These are phyloP conservation scores for Neopestalotiopsis clavispora DNA, from an alignment of 2,329 filamentous ascomycete genomes.

Conservation along the genomic window DNA sequence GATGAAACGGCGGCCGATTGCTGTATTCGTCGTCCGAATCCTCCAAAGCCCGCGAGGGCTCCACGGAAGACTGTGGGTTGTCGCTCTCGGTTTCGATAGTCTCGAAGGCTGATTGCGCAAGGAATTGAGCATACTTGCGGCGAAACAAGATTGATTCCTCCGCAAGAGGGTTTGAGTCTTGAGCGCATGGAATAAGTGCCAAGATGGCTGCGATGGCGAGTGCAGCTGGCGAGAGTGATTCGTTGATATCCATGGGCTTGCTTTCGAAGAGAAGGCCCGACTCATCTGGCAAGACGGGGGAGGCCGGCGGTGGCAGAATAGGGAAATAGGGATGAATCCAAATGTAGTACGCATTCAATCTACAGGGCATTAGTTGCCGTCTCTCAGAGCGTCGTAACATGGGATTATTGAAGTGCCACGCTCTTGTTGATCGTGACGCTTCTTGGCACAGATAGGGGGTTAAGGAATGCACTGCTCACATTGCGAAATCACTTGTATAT, in stretches of 20 bases:
- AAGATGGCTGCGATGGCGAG: conserved; percentile 54
- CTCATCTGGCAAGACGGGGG: conserved; percentile 36
- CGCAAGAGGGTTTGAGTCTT: conserved; percentile 40
- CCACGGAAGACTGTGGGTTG: conserved; percentile 47
- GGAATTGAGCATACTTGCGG: conserved; percentile 52
- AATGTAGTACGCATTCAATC: conserved; percentile 55
- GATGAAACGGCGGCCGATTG: conserved; percentile 47
- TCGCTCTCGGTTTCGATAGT: conserved; percentile 54
- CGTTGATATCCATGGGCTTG: conserved; percentile 39
- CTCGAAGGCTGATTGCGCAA: conserved; percentile 52
- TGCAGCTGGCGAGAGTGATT: conserved; percentile 48
- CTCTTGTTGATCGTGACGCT: neutral
- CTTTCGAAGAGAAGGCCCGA: conserved; percentile 40
- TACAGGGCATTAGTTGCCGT: conserved; percentile 23
- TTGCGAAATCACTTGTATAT: conserved; percentile 43
- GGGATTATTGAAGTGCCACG: neutral
- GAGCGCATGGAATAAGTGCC: conserved; percentile 50
- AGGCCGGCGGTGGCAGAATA: conserved; percentile 49
- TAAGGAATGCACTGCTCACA: conserved; percentile 38
- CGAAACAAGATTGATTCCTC: conserved; percentile 48
- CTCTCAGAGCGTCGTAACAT: neutral
- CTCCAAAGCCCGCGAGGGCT: conserved; percentile 49
- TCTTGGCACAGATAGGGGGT: neutral
- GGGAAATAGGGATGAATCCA: conserved; percentile 57
- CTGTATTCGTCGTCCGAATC: conserved; percentile 35